Base-by-base conservation (phyloP, 768 basidiomycete genomes). In the Coprinopsis marcescibilis region DNA sequence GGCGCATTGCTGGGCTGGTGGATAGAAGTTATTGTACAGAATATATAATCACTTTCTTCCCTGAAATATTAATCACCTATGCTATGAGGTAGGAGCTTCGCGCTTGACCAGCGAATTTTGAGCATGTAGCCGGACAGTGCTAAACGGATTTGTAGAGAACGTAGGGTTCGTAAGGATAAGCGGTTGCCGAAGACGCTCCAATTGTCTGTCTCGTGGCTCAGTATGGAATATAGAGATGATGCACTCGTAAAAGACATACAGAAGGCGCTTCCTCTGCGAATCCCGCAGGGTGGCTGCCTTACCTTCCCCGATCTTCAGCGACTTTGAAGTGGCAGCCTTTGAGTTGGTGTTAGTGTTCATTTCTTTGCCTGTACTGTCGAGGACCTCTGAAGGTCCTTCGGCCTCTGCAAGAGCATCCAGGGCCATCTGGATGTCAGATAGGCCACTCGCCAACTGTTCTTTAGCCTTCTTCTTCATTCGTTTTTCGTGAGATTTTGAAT, bases 61-160 rank as follows among this genome's bases (percentile, higher is more conserved):
- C 32, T 29, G 32, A 36, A 25, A 24, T 17, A 43, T 44, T 38
- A 29, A 41, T 43, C 24, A 33, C 35, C 20, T 33, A 24, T 50
- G 37, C 44, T 36, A n/a, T 12, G 40, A 34, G 17, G 8, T 34
- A 14, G 54, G 51, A 33, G 54, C 42, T 37, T 65, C 57, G 52
- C 75, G 80, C 52, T 77, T 80, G 27, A 88, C 51, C 10, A 89
- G 68, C 0, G 89, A 88, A 58, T 90, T 90, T 60, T 83, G 73
- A 2, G 82, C 85, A 60, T 91, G 89, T 3, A 75, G 83, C 4
- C 86, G 81, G 54, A 90, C 85, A 1, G 85, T 82, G 55, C 81
- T 68, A 59, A 90, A 90, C 1, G 89, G 89, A 56, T 82, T 83
- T 25, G 74, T 64, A 8, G 77, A 62, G 57, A 81, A 90, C 30